Evolutionary conservation across 768 basidiomycete genomes (phyloP), one percentile per base, ranked within the genome.

Genomic region (Kwoniella mangroviensis): DNA sequence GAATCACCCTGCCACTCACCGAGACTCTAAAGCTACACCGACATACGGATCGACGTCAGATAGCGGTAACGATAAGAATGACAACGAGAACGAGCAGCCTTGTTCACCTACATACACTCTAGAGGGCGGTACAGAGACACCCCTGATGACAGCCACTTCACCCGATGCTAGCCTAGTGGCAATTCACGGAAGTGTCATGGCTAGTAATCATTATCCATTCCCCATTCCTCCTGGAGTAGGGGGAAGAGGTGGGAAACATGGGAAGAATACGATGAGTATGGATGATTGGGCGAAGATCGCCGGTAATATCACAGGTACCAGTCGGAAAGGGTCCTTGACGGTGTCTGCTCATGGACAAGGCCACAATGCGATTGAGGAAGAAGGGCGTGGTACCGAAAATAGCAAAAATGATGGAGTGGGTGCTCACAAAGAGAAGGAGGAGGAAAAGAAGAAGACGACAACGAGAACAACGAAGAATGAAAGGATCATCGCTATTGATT

Each of bases 401-500:
- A 34, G 34, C 6, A 34, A 34, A 7, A 34, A 34, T 7, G 6
- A 34, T 34, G 34, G 34, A 7, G 34, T 6, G 34, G 34, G 6
- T 34, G 34, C 34, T 34, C 34, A 34, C 34, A 34, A 34, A 34
- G 17, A n/a, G 19, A 41, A 56, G 63, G 53, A 52, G 19, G 45
- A 54, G 41, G 60, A 28, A 45, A 22, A n/a, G 28, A 51, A 49
- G 56, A 57, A 7, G 19, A 22, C 11, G 45, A 52, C 2, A 11
- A 53, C 34, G 9, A 17, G 42, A 34, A 57, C 45, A 17, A 21
- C 40, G 42, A 63, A 58, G 43, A 75, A 75, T 24, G 59, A 28
- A 2, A 42, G 76, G 15, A 65, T 80, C 41, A 76, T 80, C 40
- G 75, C 69, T 3, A 45, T 80, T 55, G 79, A 80, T 63, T 76